Conservation (phyloP, 177 flowering plant species). For the Vitis hybrid region DNA sequence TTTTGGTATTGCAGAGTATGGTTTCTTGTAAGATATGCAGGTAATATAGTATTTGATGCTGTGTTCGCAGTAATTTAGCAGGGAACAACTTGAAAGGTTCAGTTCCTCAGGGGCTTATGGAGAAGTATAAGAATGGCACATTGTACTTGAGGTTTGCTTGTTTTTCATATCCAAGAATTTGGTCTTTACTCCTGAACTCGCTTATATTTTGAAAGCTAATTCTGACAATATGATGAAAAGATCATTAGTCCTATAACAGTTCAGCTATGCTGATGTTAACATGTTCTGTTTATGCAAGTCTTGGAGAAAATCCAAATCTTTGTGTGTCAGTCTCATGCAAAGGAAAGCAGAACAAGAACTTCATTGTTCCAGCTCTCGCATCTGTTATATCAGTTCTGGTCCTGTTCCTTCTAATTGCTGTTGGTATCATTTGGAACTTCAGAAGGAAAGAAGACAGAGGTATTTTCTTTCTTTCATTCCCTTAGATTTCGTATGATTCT, state of each 20-base stretch:
- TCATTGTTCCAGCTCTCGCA: conserved; percentile 1
- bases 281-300: background rate
- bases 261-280: background rate
- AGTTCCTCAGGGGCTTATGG: conserved; percentile 9
- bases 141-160: conserved; percentile 9
- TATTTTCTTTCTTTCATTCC: background rate
- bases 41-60: background rate
- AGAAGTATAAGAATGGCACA: background rate
- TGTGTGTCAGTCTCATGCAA: background rate
- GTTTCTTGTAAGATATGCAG: background rate
- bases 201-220: background rate
- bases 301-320: conserved; percentile 1
- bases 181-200: background rate
- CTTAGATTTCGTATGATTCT: too few species aligned
- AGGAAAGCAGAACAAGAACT: conserved; percentile 1
- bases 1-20: background rate
- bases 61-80: conserved; percentile 9
- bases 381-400: background rate
- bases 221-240: background rate
- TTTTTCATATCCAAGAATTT: background rate
- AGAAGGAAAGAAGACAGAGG: background rate
- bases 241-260: background rate
- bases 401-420: background rate
- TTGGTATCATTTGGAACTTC: background rate
- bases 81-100: conserved; percentile 11